Evolutionary conservation across 345 rosid species (phyloP).

Genomic region (Garcia nutans): DNA sequence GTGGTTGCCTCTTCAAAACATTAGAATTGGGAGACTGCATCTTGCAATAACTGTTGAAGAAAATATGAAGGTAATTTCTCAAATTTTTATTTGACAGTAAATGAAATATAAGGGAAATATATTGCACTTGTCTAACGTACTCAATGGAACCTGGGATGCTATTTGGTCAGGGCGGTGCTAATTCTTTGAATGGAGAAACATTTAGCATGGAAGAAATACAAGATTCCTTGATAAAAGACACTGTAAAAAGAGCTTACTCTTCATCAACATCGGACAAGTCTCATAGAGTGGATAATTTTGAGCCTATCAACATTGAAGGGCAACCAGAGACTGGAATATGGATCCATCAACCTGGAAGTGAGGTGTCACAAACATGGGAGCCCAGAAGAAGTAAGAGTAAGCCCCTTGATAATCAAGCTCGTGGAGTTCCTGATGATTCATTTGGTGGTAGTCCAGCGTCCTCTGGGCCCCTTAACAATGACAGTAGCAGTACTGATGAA

Average conservation of each 20-base stretch:
- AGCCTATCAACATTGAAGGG: constrained; percentile 80
- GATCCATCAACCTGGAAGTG: constrained; percentile 85
- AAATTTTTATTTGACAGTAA: background rate
- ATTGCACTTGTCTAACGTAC: background rate
- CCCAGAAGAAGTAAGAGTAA: constrained; percentile 76
- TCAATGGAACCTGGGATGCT: constrained; percentile 14
- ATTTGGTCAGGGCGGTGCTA: constrained; percentile 35
- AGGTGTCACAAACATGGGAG: constrained; percentile 72
- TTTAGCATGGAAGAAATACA: constrained; percentile 35
- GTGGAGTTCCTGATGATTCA: constrained; percentile 39
- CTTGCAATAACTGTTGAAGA: constrained; percentile 72
- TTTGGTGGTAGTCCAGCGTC: constrained; percentile 29
- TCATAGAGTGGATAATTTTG: constrained; percentile 55
- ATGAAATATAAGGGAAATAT: background rate
- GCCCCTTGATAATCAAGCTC: constrained; percentile 44
- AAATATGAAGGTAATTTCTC: constrained; percentile 46
- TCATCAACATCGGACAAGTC: constrained; percentile 49
- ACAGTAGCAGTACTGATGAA: constrained; percentile 50
- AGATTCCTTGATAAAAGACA: constrained; percentile 38
- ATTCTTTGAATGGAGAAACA: constrained; percentile 33
- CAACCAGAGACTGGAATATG: constrained; percentile 72
- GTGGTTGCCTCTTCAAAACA: constrained; percentile 86
- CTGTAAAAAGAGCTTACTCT: constrained; percentile 39
- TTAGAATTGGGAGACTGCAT: constrained; percentile 79
- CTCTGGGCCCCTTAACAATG: constrained; percentile 41